Percentiles rank a stretch among this genome's conserved stretches.
Evolutionary conservation across 352 stramenopile species (phyloP).

Genomic region (Globisporangium radiosum): DNA sequence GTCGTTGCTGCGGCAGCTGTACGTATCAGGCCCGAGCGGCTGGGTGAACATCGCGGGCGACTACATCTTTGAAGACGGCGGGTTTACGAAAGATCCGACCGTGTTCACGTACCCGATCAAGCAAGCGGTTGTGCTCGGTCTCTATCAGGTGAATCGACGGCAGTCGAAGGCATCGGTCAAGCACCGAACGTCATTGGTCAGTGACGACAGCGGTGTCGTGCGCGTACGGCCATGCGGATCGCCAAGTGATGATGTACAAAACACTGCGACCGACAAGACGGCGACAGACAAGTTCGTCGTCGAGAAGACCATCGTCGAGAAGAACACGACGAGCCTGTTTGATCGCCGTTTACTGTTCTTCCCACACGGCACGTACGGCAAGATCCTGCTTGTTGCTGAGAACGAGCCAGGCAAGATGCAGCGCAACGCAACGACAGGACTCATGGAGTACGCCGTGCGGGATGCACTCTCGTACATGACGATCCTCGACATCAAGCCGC

Average conservation of each 20-base stretch:
- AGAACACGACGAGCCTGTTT: constrained; percentile 34
- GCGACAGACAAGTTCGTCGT: no score
- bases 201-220: no score
- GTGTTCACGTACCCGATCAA: constrained; percentile 20
- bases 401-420: constrained; percentile 19
- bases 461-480: constrained; percentile 42
- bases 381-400: constrained; percentile 34
- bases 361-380: constrained; percentile 24
- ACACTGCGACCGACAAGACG: no score
- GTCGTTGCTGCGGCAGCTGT: constrained; percentile 29
- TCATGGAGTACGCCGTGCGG: constrained; percentile 27
- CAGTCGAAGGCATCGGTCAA: no score
- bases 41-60: constrained; percentile 25
- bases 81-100: constrained; percentile 16
- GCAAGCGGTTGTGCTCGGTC: constrained; percentile 19
- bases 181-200: no score
- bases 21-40: constrained; percentile 28
- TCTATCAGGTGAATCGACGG: constrained; percentile 5
- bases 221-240: no score
- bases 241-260: background rate
- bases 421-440: constrained; percentile 18
- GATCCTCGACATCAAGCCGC: constrained; percentile 48
- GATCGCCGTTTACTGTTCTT: constrained; percentile 29
- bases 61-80: constrained; percentile 25
- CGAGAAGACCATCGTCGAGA: background rate